These are phyloP conservation scores for Ustilago loliicola DNA, from an alignment of 1,284 basidiomycete genomes.

Conservation along the genomic window DNA sequence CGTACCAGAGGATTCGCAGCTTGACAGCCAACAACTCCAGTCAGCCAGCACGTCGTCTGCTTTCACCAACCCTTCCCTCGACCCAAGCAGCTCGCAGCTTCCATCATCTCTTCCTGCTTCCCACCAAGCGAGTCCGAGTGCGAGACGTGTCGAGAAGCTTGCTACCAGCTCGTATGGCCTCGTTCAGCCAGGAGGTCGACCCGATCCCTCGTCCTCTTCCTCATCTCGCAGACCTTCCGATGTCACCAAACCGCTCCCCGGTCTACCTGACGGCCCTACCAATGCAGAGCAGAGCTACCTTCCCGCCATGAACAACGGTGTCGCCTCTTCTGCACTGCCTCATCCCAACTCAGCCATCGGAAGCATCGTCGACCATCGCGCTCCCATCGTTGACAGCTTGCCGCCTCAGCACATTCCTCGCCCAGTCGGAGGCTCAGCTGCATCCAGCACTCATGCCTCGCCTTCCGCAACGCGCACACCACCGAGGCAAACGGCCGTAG, in stretches of 20 bases:
- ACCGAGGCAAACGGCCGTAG: constrained; percentile 21
- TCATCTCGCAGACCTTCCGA: constrained; percentile 28
- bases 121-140: constrained; percentile 19
- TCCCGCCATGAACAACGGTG: constrained; percentile 20
- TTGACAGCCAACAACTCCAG: constrained; percentile 27
- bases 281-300: constrained; percentile 45
- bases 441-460: constrained; percentile 13
- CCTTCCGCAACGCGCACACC: constrained; percentile 31
- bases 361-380: constrained; percentile 25
- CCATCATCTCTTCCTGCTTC: constrained; percentile 17
- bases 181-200: constrained; percentile 45
- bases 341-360: constrained; percentile 5
- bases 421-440: constrained; percentile 20
- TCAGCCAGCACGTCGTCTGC: constrained; percentile 11
- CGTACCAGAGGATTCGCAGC: constrained; percentile 59
- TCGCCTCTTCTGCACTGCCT: constrained; percentile 4
- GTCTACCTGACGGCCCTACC: constrained; percentile 26
- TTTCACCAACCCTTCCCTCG: constrained; percentile 13
- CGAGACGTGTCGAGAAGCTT: constrained; percentile 27
- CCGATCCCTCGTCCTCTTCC: constrained; percentile 15
- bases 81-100: constrained; percentile 16
- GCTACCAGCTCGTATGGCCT: constrained; percentile 37
- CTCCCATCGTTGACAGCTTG: constrained; percentile 19
- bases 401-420: constrained; percentile 63
- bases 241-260: constrained; percentile 50